These are phyloP conservation scores for Striga hermonthica DNA, from an alignment of 305 asterid genomes.

Conservation along the genomic window DNA sequence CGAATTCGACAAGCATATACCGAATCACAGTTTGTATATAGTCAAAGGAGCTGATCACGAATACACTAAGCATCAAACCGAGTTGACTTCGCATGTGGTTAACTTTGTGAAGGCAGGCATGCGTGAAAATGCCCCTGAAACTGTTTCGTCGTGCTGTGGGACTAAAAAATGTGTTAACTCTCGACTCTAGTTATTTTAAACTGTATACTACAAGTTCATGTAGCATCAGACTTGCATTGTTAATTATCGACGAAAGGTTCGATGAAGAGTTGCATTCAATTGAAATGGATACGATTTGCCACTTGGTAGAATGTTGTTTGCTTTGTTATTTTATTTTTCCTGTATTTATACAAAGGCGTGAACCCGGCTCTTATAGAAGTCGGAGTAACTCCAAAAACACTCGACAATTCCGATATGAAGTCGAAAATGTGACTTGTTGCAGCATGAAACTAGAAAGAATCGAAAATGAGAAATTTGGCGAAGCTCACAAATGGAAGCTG, in stretches of 20 bases:
- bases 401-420: too few species aligned
- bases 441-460: too few species aligned
- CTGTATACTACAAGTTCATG: too few species aligned
- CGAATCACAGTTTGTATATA: constrained; percentile 52
- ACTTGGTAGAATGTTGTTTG: too few species aligned
- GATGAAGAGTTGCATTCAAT: background rate
- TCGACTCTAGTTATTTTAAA: constrained; percentile 37
- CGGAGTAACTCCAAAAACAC: too few species aligned
- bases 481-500: too few species aligned
- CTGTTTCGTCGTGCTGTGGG: constrained; percentile 27
- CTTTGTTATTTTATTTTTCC: too few species aligned
- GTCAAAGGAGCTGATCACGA: constrained; percentile 87
- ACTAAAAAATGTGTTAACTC: constrained; percentile 34
- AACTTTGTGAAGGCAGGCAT: constrained; percentile 43
- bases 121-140: constrained; percentile 18
- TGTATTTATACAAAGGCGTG: too few species aligned
- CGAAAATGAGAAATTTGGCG: too few species aligned
- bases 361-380: too few species aligned
- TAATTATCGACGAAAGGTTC: background rate
- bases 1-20: constrained; percentile 50
- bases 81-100: constrained; percentile 54
- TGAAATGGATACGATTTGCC: background rate
- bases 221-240: background rate
- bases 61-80: constrained; percentile 55
- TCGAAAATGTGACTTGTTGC: too few species aligned